Evolutionary conservation across 2,329 filamentous ascomycete species (phyloP).

Genomic region (Aspergillus proliferans): DNA sequence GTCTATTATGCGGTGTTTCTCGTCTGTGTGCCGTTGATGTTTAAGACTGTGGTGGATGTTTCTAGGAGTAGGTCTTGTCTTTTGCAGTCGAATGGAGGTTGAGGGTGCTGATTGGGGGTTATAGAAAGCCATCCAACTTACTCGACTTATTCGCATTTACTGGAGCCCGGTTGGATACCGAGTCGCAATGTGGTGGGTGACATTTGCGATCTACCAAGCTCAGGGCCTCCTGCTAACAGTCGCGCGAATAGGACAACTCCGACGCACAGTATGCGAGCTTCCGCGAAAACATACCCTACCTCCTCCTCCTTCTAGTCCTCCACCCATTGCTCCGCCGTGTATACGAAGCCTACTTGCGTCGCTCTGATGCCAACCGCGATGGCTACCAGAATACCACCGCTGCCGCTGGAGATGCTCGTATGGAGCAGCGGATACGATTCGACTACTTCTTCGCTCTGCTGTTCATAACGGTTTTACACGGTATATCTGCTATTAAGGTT

Average conservation of each 20-base stretch:
- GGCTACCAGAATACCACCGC: constrained; percentile 1
- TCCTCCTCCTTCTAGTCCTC: constrained; percentile 64
- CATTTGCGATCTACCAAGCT: too few relatives aligned
- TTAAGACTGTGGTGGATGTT: constrained; percentile 79
- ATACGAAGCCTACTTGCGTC: constrained; percentile 56
- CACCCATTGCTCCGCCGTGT: constrained; percentile 72
- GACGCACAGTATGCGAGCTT: constrained; percentile 84
- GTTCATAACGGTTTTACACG: constrained; percentile 75
- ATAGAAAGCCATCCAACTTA: constrained; percentile 77
- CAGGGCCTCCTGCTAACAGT: constrained; percentile 5
- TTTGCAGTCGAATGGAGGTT: background rate
- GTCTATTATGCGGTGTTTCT: constrained; percentile 68
- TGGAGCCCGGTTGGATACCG: constrained; percentile 83
- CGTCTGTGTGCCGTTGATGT: constrained; percentile 72
- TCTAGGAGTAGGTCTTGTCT: constrained; percentile 61
- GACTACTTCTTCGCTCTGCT: constrained; percentile 75
- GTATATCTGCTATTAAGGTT: constrained; percentile 78
- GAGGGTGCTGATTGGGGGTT: constrained; percentile 8
- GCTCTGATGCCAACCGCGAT: constrained; percentile 18
- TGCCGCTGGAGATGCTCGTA: constrained; percentile 47
- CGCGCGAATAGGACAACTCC: constrained; percentile 64
- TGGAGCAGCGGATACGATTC: constrained; percentile 69
- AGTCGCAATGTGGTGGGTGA: constrained; percentile 74
- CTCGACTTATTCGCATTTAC: constrained; percentile 60
- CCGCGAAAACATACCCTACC: constrained; percentile 76